phyloP scores from a whole-genome alignment of 2,329 filamentous ascomycete genomes.

The Bipolaris zeicola region DNA sequence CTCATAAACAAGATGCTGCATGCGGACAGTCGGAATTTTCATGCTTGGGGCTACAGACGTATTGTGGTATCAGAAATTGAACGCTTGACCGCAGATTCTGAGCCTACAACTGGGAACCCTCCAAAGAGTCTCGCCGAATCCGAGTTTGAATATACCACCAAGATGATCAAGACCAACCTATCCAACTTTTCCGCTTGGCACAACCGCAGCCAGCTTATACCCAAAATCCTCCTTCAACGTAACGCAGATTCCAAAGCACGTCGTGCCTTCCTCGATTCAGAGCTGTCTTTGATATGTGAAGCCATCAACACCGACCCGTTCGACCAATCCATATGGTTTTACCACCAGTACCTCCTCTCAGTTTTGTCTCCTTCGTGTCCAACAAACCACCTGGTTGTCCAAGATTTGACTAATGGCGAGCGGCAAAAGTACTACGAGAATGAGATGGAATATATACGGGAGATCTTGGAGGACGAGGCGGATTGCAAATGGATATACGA shows the following conservation, averaged over 20 bases:
- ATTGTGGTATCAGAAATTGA: conserved; percentile 79
- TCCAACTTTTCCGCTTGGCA: conserved; percentile 99
- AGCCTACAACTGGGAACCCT: conserved; percentile 3
- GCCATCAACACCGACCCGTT: conserved; percentile 88
- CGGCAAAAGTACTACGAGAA: conserved; percentile 68
- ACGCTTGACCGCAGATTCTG: conserved; percentile 46
- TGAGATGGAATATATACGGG: conserved; percentile 77
- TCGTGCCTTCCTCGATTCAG: conserved; percentile 72
- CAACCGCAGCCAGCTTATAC: conserved; percentile 82
- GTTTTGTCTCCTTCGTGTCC: conserved; percentile 60
- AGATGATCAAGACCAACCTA: conserved; percentile 82
- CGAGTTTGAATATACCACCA: conserved; percentile 89
- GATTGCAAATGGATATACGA: conserved; percentile 91
- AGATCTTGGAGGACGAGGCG: conserved; percentile 67
- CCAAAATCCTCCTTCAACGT: conserved; percentile 73
- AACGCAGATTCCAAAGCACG: conserved; percentile 67
- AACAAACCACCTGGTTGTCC: conserved; percentile 65
- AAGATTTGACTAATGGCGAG: conserved; percentile 65
- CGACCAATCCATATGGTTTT: conserved; percentile 96
- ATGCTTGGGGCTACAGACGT: conserved; percentile 92
- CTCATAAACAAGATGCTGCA: conserved; percentile 87
- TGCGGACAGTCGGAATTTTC: conserved; percentile 88
- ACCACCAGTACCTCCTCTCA: conserved; percentile 85
- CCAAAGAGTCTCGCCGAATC: conserved; percentile 69
- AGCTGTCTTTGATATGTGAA: conserved; percentile 75